Base-by-base conservation (phyloP, 768 basidiomycete species). In the Boletus sensibilis region DNA sequence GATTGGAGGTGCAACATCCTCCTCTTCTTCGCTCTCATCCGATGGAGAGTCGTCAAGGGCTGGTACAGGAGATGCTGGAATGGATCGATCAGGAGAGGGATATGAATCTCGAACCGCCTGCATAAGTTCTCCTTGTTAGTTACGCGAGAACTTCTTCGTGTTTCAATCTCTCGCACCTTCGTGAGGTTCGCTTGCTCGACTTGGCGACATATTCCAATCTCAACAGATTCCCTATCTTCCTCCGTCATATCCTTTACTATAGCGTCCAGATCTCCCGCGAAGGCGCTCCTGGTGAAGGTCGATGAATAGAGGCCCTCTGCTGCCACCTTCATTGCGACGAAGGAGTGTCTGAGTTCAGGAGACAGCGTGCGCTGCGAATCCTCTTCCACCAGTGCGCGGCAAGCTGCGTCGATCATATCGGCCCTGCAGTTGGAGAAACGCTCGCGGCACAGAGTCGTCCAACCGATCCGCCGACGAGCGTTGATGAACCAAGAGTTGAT, bases 401-500 rank as follows among this genome's bases (percentile, higher is more conserved):
- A 64, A 5, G 75, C 74, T 2, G 70, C 65, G 3, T 70, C 65
- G 0, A 72, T 18, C 23, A 68, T 64, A 14, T 72, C 71, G 1
- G 61, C 57, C 11, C 67, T 58, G 13, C 68, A 64, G 10, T 60
- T 66, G 9, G 61, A 52, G 20, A 75, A 71, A 34, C 25, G 29
- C 3, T 66, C 60, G 1, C 69, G 71, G 5, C 78, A 75, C 0
- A 82, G 49, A 0, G 52, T 14, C 11, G 76, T 82, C 83, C 83
- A 85, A 0, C 82, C 82, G 0, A 83, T 83, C 0, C 81, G 75
- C 21, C 76, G 77, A 1, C 83, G 75, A 1, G 68, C 71, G 9
- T 77, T 75, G 20, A 74, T 59, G 33, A 84, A 84, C 83, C 83
- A 84, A 0, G 64, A 59, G 39, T 77, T 75, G 41, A 84, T 50